Conservation (phyloP, 805 yeast species). For the Suhomyces vadensis region DNA sequence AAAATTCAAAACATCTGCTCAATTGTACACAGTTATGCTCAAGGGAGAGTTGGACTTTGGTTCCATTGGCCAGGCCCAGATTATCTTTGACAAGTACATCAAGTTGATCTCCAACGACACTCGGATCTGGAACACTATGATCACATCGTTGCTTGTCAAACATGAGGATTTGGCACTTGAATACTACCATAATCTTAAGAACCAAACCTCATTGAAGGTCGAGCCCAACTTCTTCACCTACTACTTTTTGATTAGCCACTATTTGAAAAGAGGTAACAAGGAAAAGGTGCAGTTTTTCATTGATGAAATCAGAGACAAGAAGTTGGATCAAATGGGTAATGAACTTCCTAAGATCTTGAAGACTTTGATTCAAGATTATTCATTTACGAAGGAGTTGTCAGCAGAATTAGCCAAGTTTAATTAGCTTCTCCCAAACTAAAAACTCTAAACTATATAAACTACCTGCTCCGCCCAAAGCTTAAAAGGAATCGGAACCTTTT, state of each 20-base stretch:
- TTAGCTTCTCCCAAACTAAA: too few relatives aligned
- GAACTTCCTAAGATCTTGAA: constrained; percentile 39
- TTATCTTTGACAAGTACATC: constrained; percentile 36
- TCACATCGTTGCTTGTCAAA: constrained; percentile 27
- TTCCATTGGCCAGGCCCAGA: constrained; percentile 29
- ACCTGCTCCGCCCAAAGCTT: neutral
- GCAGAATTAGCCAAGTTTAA: neutral
- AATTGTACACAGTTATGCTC: constrained; percentile 48
- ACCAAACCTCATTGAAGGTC: constrained; percentile 17
- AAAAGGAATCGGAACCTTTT: too few relatives aligned
- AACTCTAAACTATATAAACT: too few relatives aligned
- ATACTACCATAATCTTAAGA: constrained; percentile 39
- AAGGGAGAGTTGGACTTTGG: constrained; percentile 48
- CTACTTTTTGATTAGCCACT: constrained; percentile 47
- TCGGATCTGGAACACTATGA: constrained; percentile 44
- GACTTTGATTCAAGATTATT: constrained; percentile 15
- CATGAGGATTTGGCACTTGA: constrained; percentile 41
- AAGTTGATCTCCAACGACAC: constrained; percentile 36
- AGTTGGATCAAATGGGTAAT: constrained; percentile 36
- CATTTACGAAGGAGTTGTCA: constrained; percentile 13
- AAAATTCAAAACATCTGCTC: constrained; percentile 32
- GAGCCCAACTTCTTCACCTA: constrained; percentile 53
- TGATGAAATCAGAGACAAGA: constrained; percentile 34
- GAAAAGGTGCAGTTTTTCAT: constrained; percentile 37
- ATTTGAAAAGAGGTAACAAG: constrained; percentile 29